A percentile compares a stretch with the other conserved stretches of the same genome.
Evolutionary conservation across 2,329 filamentous ascomycete species (phyloP).

Genomic region (Aureobasidium leucospermi): DNA sequence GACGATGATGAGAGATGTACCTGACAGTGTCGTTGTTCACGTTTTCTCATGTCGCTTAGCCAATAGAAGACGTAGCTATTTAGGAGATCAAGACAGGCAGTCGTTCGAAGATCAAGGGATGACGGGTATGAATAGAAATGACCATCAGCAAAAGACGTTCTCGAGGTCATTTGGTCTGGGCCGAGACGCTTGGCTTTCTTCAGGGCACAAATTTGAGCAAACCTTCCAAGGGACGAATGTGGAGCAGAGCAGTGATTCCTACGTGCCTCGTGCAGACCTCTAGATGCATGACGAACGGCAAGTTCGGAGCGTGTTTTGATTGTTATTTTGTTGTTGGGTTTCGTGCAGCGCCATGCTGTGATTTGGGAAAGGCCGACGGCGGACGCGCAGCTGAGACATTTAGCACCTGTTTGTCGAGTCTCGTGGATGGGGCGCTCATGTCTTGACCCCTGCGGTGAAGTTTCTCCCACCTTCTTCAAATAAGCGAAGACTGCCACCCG

Average conservation of each 20-base stretch:
- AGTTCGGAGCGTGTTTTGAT: background rate
- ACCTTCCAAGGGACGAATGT: background rate
- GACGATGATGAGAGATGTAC: background rate
- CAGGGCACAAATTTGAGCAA: background rate
- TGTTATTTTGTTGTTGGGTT: slow-evolving; percentile 3
- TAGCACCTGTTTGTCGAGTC: background rate
- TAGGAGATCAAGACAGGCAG: background rate
- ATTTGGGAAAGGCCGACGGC: background rate
- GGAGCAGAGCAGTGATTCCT: background rate
- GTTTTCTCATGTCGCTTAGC: background rate
- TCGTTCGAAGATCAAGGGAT: slow-evolving; percentile 1
- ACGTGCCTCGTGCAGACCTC: slow-evolving; percentile 1
- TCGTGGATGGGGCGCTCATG: background rate
- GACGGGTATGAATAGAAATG: background rate
- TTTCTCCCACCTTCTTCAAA: background rate
- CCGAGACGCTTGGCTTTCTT: background rate
- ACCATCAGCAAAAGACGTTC: slow-evolving; percentile 9
- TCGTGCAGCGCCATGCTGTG: background rate
- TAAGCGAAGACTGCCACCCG: background rate
- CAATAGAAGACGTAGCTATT: background rate
- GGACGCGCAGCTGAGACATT: slow-evolving; percentile 4
- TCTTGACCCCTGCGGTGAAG: background rate
- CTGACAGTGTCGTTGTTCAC: background rate
- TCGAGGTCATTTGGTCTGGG: background rate
- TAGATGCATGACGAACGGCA: background rate